Conservation (phyloP, 169 alveolate species). For the Cryptosporidium sp. region DNA sequence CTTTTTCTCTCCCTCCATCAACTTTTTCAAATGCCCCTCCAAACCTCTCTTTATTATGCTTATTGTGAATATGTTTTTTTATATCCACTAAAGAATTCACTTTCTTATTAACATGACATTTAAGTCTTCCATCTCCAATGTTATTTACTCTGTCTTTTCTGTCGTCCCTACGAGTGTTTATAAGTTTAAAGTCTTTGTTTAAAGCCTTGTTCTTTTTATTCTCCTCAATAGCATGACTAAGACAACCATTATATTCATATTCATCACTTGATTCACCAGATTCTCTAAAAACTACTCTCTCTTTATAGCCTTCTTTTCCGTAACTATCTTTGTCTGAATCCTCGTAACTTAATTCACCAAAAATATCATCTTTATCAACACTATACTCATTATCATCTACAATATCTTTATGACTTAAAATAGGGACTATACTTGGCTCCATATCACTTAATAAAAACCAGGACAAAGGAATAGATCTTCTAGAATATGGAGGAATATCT, state of each 20-base stretch:
- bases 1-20: background rate
- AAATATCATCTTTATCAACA: background rate
- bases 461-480: constrained; percentile 72
- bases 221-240: background rate
- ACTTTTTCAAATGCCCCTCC: background rate
- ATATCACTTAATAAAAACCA: constrained; percentile 68
- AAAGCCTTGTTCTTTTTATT: too few species aligned
- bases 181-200: too few species aligned
- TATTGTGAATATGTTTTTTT: background rate
- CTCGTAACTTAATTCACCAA: background rate
- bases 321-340: background rate
- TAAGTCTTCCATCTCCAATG: background rate
- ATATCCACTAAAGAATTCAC: background rate
- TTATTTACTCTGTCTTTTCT: too few species aligned
- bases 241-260: too few species aligned
- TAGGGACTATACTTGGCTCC: constrained; percentile 63
- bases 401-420: constrained; percentile 10
- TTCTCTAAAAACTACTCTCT: background rate
- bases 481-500: constrained; percentile 64
- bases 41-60: background rate
- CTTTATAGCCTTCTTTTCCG: background rate
- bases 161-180: too few species aligned
- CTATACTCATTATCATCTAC: constrained; percentile 6
- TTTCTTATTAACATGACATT: background rate
- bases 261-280: too few species aligned